phyloP scores from a whole-genome alignment of 345 rosid species.

The Gossypium mustelinum region DNA sequence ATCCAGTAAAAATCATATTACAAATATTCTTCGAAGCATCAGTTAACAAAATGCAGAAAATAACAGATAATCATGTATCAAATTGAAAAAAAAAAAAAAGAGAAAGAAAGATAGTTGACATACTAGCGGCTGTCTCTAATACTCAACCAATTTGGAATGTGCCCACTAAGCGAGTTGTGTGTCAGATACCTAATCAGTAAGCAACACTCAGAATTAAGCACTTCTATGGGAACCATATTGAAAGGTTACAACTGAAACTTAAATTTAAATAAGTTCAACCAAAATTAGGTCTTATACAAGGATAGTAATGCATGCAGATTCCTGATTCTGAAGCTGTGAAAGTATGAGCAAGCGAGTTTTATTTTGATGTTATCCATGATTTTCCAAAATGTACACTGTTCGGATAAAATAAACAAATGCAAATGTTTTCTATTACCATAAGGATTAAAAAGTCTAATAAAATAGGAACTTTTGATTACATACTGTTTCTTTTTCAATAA shows the following conservation, averaged over 20 bases:
- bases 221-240: background rate
- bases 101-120: background rate
- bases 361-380: background rate
- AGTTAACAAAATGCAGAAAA: background rate
- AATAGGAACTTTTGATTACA: background rate
- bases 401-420: background rate
- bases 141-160: constrained; percentile 1
- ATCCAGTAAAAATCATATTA: background rate
- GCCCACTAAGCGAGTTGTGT: background rate
- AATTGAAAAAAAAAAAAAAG: background rate
- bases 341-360: background rate
- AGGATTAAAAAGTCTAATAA: background rate
- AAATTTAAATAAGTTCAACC: background rate
- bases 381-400: background rate
- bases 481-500: background rate
- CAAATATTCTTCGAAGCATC: background rate
- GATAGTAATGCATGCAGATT: background rate
- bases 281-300: background rate
- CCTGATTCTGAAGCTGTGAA: background rate
- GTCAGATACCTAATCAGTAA: constrained; percentile 12
- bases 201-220: background rate
- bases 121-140: constrained; percentile 5
- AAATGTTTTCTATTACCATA: background rate
- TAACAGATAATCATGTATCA: background rate
- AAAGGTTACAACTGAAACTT: background rate